phyloP scores from a whole-genome alignment of 2,329 filamentous ascomycete genomes.

The Fonsecaea erecta region DNA sequence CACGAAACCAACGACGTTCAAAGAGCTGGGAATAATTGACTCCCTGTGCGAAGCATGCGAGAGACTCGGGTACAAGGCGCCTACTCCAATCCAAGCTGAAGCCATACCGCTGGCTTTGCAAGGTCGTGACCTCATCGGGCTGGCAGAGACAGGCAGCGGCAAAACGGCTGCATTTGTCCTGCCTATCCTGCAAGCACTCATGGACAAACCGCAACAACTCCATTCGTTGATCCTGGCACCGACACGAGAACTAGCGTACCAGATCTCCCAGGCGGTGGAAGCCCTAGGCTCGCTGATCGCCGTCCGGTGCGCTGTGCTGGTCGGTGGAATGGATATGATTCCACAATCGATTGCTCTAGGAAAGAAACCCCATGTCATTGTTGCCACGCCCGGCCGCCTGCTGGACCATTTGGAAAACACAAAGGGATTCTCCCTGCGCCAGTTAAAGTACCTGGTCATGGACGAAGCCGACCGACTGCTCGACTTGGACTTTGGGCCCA shows the following conservation, averaged over 20 bases:
- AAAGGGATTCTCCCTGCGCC: constrained; percentile 85
- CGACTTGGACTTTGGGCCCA: constrained; percentile 91
- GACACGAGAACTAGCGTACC: constrained; percentile 88
- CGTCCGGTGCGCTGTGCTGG: constrained; percentile 82
- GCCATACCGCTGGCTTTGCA: constrained; percentile 80
- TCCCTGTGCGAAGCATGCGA: constrained; percentile 87
- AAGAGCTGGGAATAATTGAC: constrained; percentile 74
- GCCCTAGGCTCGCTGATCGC: constrained; percentile 84
- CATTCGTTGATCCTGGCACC: constrained; percentile 92
- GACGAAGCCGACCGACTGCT: constrained; percentile 91
- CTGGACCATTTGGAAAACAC: constrained; percentile 96
- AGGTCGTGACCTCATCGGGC: constrained; percentile 84
- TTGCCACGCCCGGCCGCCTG: constrained; percentile 86
- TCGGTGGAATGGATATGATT: constrained; percentile 96
- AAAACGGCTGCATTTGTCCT: constrained; percentile 96
- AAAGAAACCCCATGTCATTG: constrained; percentile 94
- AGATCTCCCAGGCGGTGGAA: constrained; percentile 87
- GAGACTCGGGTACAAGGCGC: constrained; percentile 77
- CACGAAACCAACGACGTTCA: constrained; percentile 52
- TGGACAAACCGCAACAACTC: constrained; percentile 82
- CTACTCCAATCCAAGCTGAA: constrained; percentile 87
- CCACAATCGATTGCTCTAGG: constrained; percentile 85
- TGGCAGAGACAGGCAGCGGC: constrained; percentile 93
- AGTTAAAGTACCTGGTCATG: constrained; percentile 87
- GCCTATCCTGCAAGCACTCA: constrained; percentile 86